Evolutionary conservation across 768 basidiomycete species (phyloP).

Genomic region (Leccinum imitatum): DNA sequence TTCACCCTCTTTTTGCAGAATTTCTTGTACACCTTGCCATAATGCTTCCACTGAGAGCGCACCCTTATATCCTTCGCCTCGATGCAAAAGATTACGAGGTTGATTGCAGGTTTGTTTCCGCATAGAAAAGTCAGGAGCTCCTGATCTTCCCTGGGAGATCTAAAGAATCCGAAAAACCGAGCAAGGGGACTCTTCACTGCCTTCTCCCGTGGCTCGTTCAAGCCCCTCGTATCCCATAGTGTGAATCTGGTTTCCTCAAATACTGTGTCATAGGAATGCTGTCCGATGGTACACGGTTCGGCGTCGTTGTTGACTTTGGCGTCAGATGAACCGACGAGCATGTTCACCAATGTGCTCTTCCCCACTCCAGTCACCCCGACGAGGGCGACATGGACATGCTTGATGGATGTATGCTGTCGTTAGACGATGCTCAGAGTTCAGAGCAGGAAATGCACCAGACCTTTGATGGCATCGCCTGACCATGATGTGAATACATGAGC

Average conservation of each 20-base stretch:
- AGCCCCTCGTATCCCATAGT: too few relatives aligned
- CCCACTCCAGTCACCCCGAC: conserved; percentile 15
- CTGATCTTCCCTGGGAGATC: conserved; percentile 10
- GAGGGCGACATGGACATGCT: background rate
- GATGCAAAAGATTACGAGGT: conserved; percentile 15
- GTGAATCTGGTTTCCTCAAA: too few relatives aligned
- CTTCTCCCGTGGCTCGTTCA: too few relatives aligned
- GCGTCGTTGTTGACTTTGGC: conserved; percentile 5
- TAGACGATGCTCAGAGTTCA: background rate
- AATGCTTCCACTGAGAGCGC: conserved; percentile 12
- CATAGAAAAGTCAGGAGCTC: conserved; percentile 14
- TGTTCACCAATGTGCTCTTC: conserved; percentile 19
- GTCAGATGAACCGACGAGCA: conserved; percentile 2
- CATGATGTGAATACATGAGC: background rate
- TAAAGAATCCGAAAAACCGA: conserved; percentile 9
- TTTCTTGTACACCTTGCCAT: conserved; percentile 11
- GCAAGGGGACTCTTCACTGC: too few relatives aligned
- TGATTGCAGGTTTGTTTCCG: conserved; percentile 8
- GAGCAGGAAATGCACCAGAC: conserved; percentile 2
- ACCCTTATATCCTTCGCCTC: conserved; percentile 6
- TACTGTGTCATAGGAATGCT: too few relatives aligned
- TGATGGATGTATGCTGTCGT: background rate
- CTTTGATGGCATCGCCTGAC: conserved; percentile 1
- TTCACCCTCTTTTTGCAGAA: conserved; percentile 13
- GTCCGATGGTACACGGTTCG: too few relatives aligned